These are phyloP conservation scores for Globisporangium paddicum DNA, from an alignment of 352 stramenopile species.

Conservation along the genomic window DNA sequence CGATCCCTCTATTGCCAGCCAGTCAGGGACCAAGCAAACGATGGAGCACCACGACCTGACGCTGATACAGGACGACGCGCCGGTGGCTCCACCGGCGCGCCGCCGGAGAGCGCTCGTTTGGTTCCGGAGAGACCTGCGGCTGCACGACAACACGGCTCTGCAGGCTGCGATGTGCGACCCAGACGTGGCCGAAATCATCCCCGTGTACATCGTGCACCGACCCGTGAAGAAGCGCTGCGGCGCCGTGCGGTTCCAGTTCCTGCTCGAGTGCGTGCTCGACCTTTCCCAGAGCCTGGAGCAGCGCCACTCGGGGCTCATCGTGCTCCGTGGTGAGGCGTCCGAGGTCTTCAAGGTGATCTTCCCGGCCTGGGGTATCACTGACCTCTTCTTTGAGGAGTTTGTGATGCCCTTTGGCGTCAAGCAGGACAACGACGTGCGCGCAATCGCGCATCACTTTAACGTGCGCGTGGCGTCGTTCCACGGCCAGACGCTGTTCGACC, in stretches of 20 bases:
- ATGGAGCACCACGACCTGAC: background rate
- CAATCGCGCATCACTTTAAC: slow-evolving; percentile 25
- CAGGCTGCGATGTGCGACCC: slow-evolving; percentile 40
- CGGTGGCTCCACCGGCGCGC: background rate
- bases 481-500: slow-evolving; percentile 56
- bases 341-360: slow-evolving; percentile 49
- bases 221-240: slow-evolving; percentile 65
- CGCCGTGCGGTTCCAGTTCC: slow-evolving; percentile 82
- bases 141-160: slow-evolving; percentile 96
- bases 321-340: slow-evolving; percentile 54
- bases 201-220: slow-evolving; percentile 87
- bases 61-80: slow-evolving; percentile 1
- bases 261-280: slow-evolving; percentile 89
- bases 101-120: slow-evolving; percentile 64
- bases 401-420: slow-evolving; percentile 44
- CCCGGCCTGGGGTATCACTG: slow-evolving; percentile 54
- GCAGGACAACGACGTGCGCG: slow-evolving; percentile 37
- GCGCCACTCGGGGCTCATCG: slow-evolving; percentile 35
- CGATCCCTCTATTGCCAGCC: background rate
- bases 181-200: slow-evolving; percentile 36
- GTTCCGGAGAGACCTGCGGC: slow-evolving; percentile 93
- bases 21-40: background rate
- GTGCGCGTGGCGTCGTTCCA: slow-evolving; percentile 32
- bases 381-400: slow-evolving; percentile 65
- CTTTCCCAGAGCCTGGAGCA: slow-evolving; percentile 36